Conservation (phyloP, 768 basidiomycete species). For the Lactifluus piperatus region DNA sequence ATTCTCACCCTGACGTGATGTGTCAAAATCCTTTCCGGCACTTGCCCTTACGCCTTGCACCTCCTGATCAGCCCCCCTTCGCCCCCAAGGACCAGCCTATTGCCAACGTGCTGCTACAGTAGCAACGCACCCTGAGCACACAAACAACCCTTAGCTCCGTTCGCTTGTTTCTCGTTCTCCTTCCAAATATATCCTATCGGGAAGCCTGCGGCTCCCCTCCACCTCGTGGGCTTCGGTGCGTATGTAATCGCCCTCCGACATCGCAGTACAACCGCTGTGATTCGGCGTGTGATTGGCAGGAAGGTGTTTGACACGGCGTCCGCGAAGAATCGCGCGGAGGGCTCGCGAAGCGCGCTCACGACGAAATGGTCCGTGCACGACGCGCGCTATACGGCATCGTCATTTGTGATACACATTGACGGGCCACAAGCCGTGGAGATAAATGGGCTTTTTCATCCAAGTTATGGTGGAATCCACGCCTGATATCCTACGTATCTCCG, state of each 20-base stretch:
- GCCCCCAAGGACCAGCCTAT: no score
- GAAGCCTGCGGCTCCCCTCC: not conserved
- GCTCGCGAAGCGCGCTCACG: not conserved
- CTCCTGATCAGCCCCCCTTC: no score
- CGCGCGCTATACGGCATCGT: not conserved
- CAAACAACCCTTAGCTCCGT: not conserved
- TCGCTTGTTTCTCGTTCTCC: not conserved
- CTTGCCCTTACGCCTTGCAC: no score
- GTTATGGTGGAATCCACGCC: not conserved
- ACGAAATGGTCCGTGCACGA: slow-evolving; percentile 8
- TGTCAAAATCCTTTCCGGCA: no score
- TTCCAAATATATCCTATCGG: not conserved
- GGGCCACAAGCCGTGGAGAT: slow-evolving; percentile 6
- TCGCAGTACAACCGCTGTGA: not conserved
- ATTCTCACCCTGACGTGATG: no score
- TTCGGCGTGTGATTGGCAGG: not conserved
- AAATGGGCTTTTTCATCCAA: not conserved
- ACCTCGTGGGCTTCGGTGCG: not conserved
- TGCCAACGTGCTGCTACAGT: no score
- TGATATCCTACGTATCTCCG: slow-evolving; percentile 9
- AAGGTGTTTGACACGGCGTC: not conserved
- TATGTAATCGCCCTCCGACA: not conserved
- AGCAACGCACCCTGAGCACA: no score
- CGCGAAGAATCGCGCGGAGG: not conserved
- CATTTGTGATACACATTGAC: not conserved